These are phyloP conservation scores for Trichosporon sp. DNA, from an alignment of 1,284 basidiomycete genomes.

Conservation along the genomic window DNA sequence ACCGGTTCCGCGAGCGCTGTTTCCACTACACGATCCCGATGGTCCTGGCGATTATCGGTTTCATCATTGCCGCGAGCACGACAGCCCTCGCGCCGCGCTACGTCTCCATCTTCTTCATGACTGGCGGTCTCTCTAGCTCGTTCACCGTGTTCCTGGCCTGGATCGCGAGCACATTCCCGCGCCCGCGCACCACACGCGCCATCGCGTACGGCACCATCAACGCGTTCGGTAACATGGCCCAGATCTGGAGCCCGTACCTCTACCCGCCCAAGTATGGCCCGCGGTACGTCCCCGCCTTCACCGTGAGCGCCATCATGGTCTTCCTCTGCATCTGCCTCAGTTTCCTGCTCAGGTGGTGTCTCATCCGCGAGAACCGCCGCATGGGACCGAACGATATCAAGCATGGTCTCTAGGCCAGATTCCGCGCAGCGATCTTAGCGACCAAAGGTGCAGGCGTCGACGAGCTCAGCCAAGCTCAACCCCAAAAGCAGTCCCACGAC, in stretches of 20 bases:
- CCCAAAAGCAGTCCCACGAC: not conserved
- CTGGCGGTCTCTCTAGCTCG: conserved; percentile 38
- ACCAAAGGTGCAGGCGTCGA: too few species aligned
- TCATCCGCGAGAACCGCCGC: conserved; percentile 18
- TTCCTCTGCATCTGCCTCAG: conserved; percentile 39
- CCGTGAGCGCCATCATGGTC: conserved; percentile 40
- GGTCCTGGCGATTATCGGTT: conserved; percentile 49
- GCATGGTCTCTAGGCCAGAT: not conserved
- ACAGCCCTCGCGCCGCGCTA: conserved; percentile 41
- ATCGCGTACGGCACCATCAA: conserved; percentile 49
- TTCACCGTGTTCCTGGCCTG: conserved; percentile 49
- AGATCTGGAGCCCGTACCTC: conserved; percentile 48
- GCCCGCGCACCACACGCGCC: conserved; percentile 46
- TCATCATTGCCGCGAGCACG: conserved; percentile 42
- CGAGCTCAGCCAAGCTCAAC: not conserved
- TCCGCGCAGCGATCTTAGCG: not conserved
- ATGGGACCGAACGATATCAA: conserved; percentile 18
- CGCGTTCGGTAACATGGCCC: conserved; percentile 43
- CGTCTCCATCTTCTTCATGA: conserved; percentile 43
- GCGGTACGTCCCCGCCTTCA: conserved; percentile 41
- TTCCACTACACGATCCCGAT: conserved; percentile 55
- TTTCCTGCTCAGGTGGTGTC: conserved; percentile 40
- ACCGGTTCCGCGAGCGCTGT: conserved; percentile 43
- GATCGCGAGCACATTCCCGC: conserved; percentile 45
- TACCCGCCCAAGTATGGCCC: conserved; percentile 40